These are phyloP conservation scores for Escallonia rubra DNA, from an alignment of 129 eudicot species.

Conservation along the genomic window DNA sequence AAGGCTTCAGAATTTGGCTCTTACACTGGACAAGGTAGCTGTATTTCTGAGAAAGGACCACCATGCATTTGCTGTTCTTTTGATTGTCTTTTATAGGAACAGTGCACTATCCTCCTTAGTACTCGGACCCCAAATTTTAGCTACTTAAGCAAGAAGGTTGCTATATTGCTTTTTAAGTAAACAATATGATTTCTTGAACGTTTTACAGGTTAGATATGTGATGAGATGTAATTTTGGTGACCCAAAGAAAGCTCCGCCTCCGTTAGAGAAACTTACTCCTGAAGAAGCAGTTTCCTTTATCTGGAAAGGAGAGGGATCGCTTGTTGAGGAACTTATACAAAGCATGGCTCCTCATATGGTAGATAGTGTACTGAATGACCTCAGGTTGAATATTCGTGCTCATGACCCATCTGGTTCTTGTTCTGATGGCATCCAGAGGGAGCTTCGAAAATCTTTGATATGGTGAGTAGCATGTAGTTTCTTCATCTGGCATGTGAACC, in stretches of 20 bases:
- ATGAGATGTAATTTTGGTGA: conserved; percentile 83
- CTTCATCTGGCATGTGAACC: not conserved
- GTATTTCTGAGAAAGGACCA: not conserved
- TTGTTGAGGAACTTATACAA: conserved; percentile 72
- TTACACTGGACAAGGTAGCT: conserved; percentile 87
- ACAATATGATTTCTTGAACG: not conserved
- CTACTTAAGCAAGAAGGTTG: not conserved
- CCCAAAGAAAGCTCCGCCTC: conserved; percentile 95
- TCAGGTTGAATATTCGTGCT: conserved; percentile 59
- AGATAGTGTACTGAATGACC: conserved; percentile 46
- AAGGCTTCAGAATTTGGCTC: conserved; percentile 96
- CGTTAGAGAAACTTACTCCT: conserved; percentile 73
- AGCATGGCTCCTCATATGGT: conserved; percentile 83
- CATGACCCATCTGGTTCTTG: conserved; percentile 79
- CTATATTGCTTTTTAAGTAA: not conserved
- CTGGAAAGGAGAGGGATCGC: conserved; percentile 95
- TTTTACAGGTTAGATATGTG: conserved; percentile 81
- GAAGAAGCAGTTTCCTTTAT: conserved; percentile 62
- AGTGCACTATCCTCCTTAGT: not conserved
- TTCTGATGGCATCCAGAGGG: conserved; percentile 54
- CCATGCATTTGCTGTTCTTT: not conserved
- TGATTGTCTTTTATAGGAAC: not conserved
- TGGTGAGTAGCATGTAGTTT: conserved; percentile 40
- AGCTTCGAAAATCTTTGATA: conserved; percentile 67
- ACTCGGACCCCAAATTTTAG: not conserved